These are phyloP conservation scores for Penicillium argentinense DNA, from an alignment of 495 filamentous ascomycete genomes.

Conservation along the genomic window DNA sequence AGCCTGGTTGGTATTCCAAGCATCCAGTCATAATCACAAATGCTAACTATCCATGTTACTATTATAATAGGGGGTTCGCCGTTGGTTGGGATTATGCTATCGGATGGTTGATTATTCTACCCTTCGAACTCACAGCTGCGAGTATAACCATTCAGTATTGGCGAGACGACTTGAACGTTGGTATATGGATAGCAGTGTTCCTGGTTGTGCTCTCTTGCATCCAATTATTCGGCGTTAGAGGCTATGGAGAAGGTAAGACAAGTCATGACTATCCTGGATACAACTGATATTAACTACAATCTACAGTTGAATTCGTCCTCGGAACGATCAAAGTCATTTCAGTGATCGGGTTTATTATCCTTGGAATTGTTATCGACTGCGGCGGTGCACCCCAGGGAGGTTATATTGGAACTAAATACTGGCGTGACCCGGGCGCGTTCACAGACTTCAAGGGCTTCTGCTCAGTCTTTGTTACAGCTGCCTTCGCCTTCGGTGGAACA, in stretches of 20 bases:
- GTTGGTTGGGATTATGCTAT: slow-evolving; percentile 70
- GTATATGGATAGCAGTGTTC: slow-evolving; percentile 69
- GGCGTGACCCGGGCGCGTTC: slow-evolving; percentile 70
- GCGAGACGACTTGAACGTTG: slow-evolving; percentile 54
- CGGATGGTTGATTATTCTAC: slow-evolving; percentile 62
- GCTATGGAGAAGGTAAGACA: slow-evolving; percentile 76
- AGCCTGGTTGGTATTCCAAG: slow-evolving; percentile 39
- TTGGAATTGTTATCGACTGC: slow-evolving; percentile 64
- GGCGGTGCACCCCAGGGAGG: slow-evolving; percentile 58
- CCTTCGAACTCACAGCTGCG: slow-evolving; percentile 72
- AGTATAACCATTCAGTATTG: slow-evolving; percentile 75
- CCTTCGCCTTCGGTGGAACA: slow-evolving; percentile 72
- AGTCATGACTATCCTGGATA: too few species aligned
- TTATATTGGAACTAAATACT: slow-evolving; percentile 61
- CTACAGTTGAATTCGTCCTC: slow-evolving; percentile 48
- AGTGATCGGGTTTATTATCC: slow-evolving; percentile 68
- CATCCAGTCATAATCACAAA: neutral
- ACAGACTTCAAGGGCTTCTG: slow-evolving; percentile 71
- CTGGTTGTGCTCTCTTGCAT: slow-evolving; percentile 35
- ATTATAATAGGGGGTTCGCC: slow-evolving; percentile 41
- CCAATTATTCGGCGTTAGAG: slow-evolving; percentile 58
- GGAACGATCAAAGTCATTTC: slow-evolving; percentile 54
- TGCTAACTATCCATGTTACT: neutral
- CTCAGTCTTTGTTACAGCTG: slow-evolving; percentile 72
- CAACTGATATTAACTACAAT: too few species aligned